Percentiles rank a stretch among this genome's conserved stretches.
These are phyloP conservation scores for Penicillium mononematosum DNA, from an alignment of 495 filamentous ascomycete species.

Conservation along the genomic window DNA sequence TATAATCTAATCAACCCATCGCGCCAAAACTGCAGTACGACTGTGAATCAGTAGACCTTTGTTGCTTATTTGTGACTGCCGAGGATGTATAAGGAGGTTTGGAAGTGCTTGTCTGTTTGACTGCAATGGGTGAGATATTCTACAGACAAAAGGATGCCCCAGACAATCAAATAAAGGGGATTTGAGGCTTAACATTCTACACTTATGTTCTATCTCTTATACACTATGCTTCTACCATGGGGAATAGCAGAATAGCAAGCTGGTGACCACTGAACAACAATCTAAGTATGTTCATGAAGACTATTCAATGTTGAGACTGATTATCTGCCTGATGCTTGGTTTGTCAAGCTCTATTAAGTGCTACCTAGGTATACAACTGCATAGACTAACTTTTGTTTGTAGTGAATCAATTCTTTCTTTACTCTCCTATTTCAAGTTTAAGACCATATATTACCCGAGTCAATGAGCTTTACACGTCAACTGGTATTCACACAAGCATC, in stretches of 20 bases:
- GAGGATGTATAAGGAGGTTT: not conserved
- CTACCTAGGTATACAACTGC: no score
- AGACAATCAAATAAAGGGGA: not conserved
- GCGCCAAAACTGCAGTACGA: conserved; percentile 20
- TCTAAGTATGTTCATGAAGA: not conserved
- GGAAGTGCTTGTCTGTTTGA: not conserved
- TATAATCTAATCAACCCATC: conserved; percentile 19
- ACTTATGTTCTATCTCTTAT: no score
- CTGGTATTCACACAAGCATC: not conserved
- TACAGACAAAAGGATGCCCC: not conserved
- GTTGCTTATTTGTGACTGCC: not conserved
- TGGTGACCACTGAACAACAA: no score
- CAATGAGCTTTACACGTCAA: not conserved
- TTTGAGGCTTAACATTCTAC: not conserved
- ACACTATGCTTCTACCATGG: not conserved
- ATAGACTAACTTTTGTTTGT: no score
- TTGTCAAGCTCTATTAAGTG: no score
- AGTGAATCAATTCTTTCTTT: no score
- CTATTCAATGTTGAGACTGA: no score
- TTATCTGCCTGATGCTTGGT: no score
- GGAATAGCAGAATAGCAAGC: not conserved
- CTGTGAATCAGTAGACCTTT: conserved; percentile 4
- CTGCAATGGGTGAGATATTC: not conserved
- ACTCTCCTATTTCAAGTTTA: no score
- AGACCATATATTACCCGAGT: not conserved